Base-by-base conservation (phyloP, 75 land plant genomes). In the Pinus albicaulis region DNA sequence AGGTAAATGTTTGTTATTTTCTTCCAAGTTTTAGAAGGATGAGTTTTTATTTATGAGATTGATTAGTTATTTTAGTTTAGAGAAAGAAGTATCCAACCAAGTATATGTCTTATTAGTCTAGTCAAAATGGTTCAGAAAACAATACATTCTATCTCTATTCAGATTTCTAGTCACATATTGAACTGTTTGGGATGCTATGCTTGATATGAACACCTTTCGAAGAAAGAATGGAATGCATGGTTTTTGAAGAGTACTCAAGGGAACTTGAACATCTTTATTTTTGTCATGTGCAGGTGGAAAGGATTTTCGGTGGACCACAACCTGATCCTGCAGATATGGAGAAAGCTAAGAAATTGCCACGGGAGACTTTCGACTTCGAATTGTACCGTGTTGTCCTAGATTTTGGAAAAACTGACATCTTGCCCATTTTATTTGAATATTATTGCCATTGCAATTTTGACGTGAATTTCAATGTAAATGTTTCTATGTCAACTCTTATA, bases 251-350 rank as follows among this genome's bases (percentile, higher is more conserved):
- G 17, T 71, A 26, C 22, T 63, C 10, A 7, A 34, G 19, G 44
- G 48, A 26, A 66, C 34, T 66, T 66, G 48, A 63, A 66, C 48
- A 20, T 17, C 48, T 48, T 56, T 62, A 0, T 65, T 48, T 10
- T 68, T 76, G 34, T 41, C 38, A 68, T 61, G 25, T 58, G 56
- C 57, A 91, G 93, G 93, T 91, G 56, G 93, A 91, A 75, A 86
- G 83, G 75, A 73, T 91, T 41, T 79, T 86, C 76, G 64, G 74
- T 74, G 80, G 79, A 36, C 81, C 62, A 56, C 86, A 86, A 64
- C 93, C 91, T 48, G 93, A 91, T 78, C 86, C 91, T 23, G 12
- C 72, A 36, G 89, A 91, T 34, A 82, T 91, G 66, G 89, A 87
- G 79, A 89, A 89, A 59, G 93, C 87, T 23, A 91, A 85, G 76